Conservation (phyloP, 495 filamentous ascomycete genomes). For the Rhizodiscina lignyota region DNA sequence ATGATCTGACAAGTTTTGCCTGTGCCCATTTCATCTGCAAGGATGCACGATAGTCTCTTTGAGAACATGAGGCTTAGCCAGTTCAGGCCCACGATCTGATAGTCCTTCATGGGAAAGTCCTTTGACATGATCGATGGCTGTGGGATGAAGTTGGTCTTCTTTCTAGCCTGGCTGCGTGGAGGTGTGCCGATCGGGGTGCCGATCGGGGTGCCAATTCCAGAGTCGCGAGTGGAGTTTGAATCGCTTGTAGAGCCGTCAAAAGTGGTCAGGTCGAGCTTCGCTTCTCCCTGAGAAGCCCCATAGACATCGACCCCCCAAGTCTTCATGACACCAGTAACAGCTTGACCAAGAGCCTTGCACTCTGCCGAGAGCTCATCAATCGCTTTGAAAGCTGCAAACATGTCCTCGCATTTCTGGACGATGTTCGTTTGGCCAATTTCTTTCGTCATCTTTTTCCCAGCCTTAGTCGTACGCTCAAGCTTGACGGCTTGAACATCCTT, state of each 20-base stretch:
- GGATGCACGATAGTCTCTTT: constrained; percentile 63
- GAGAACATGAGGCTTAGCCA: constrained; percentile 75
- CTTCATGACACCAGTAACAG: constrained; percentile 50
- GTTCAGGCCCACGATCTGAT: constrained; percentile 87
- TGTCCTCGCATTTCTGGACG: constrained; percentile 52
- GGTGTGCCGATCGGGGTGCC: too few species aligned
- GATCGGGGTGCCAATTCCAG: constrained; percentile 61
- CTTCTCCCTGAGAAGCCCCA: constrained; percentile 42
- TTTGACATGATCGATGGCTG: constrained; percentile 62
- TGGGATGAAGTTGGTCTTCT: constrained; percentile 33
- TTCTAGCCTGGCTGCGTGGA: constrained; percentile 22
- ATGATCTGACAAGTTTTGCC: constrained; percentile 98
- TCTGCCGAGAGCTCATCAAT: constrained; percentile 60
- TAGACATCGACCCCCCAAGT: constrained; percentile 66
- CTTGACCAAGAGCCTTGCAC: constrained; percentile 54
- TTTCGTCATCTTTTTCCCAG: too few species aligned
- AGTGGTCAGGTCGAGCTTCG: constrained; percentile 49
- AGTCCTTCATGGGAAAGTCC: constrained; percentile 64
- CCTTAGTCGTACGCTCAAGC: constrained; percentile 27
- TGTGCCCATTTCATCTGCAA: constrained; percentile 96
- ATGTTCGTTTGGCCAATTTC: constrained; percentile 48
- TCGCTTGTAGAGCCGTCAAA: constrained; percentile 25
- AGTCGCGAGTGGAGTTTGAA: constrained; percentile 37
- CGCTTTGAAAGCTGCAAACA: constrained; percentile 58
- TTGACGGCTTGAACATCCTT: constrained; percentile 36